Conservation (phyloP, 345 rosid genomes). For the Brassica juncea region DNA sequence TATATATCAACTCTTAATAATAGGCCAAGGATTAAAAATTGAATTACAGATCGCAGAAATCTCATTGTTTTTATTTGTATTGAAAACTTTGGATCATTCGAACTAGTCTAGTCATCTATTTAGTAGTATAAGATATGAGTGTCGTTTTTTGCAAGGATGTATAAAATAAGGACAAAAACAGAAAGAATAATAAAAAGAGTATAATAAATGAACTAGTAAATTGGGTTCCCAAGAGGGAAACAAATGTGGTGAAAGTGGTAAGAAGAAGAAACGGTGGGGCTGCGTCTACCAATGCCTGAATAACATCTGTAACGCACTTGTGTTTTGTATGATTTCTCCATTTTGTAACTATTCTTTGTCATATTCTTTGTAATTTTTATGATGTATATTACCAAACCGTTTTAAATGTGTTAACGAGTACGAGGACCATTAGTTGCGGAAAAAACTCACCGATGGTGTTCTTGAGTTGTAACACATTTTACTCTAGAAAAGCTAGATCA, state of each 20-base stretch:
- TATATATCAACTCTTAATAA: neutral
- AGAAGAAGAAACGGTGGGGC: neutral
- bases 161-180: constrained; percentile 25
- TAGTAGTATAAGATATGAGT: neutral
- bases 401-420: neutral
- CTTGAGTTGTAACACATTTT: neutral
- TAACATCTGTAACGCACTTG: constrained; percentile 28
- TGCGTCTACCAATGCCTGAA: neutral
- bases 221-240: constrained; percentile 36
- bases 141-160: constrained; percentile 15
- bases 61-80: neutral
- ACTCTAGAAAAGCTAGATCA: neutral
- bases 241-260: constrained; percentile 22
- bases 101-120: constrained; percentile 3
- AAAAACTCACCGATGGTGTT: neutral
- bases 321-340: neutral
- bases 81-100: constrained; percentile 7
- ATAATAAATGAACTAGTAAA: constrained; percentile 18
- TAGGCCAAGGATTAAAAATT: neutral
- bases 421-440: neutral
- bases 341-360: neutral
- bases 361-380: neutral
- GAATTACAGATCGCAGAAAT: constrained; percentile 28
- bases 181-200: constrained; percentile 24
- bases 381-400: neutral